Conservation (phyloP, 352 stramenopile species). For the Pythium dissotocum region DNA sequence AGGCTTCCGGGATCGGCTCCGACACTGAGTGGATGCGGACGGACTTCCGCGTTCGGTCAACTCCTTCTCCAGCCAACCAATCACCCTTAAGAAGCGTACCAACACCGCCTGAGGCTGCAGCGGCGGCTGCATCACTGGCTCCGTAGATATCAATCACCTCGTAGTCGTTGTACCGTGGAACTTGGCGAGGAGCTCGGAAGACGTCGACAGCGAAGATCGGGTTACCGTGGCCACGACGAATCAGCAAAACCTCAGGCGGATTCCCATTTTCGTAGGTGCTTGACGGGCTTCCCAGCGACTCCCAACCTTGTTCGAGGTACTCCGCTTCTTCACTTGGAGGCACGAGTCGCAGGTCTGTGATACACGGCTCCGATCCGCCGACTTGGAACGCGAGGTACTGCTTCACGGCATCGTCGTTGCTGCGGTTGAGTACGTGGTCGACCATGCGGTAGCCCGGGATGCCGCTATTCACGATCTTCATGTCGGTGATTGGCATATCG, state of each 20-base stretch:
- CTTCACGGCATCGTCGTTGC: slow-evolving; percentile 64
- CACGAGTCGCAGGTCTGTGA: slow-evolving; percentile 79
- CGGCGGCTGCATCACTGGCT: not conserved
- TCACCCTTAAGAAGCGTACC: slow-evolving; percentile 47
- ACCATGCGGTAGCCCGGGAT: slow-evolving; percentile 86
- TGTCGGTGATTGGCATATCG: slow-evolving; percentile 87
- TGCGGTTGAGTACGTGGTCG: slow-evolving; percentile 72
- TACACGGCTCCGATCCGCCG: slow-evolving; percentile 72
- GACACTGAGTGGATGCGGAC: slow-evolving; percentile 69
- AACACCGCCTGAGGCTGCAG: not conserved
- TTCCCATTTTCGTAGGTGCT: slow-evolving; percentile 26
- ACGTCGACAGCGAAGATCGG: slow-evolving; percentile 88
- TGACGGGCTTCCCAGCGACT: slow-evolving; percentile 66
- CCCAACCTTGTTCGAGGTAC: slow-evolving; percentile 62
- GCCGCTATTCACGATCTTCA: slow-evolving; percentile 83
- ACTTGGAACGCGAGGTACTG: slow-evolving; percentile 86
- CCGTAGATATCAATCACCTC: slow-evolving; percentile 79
- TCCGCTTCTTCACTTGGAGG: slow-evolving; percentile 39
- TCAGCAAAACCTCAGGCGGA: slow-evolving; percentile 53
- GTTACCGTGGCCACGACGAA: slow-evolving; percentile 80
- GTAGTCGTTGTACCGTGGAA: slow-evolving; percentile 89
- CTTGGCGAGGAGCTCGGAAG: slow-evolving; percentile 78
- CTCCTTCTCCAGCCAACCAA: slow-evolving; percentile 78
- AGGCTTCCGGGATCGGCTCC: slow-evolving; percentile 43
- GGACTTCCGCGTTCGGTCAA: slow-evolving; percentile 61